Conservation (phyloP, 179 eudicot genomes). For the Corrigiola litoralis region DNA sequence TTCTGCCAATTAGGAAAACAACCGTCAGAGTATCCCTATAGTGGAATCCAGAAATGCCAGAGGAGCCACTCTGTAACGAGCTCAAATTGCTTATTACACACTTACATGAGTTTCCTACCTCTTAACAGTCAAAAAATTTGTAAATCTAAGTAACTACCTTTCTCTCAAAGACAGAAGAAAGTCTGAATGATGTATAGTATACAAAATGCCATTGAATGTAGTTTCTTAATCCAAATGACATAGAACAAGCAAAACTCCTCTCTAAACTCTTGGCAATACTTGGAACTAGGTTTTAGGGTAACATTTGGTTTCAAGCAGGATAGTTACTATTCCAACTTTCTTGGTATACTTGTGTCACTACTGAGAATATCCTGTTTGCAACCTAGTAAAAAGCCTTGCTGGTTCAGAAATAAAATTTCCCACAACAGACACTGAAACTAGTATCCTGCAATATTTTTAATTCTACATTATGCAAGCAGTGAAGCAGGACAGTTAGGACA, state of each 20-base stretch:
- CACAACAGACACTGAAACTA: not conserved
- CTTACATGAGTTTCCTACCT: not conserved
- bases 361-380: too few species aligned
- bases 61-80: not conserved
- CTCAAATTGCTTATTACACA: not conserved
- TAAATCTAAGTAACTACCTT: too few species aligned
- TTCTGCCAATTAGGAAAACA: constrained; percentile 39
- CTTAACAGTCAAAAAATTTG: too few species aligned
- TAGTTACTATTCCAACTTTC: not conserved
- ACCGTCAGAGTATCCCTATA: not conserved
- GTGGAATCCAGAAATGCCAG: not conserved
- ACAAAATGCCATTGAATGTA: not conserved
- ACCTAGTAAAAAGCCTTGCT: not conserved
- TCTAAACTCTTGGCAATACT: not conserved
- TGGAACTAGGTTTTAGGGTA: not conserved
- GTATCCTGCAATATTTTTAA: not conserved
- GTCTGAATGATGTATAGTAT: not conserved
- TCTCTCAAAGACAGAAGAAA: too few species aligned
- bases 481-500: too few species aligned
- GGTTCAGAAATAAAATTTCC: not conserved
- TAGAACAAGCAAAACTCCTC: not conserved
- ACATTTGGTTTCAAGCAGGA: not conserved
- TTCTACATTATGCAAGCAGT: too few species aligned
- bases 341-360: not conserved
- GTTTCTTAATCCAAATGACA: not conserved